A percentile compares a stretch with the other conserved stretches of the same genome.
Evolutionary conservation across 2,329 filamentous ascomycete species (phyloP).

Genomic region (Nothomitra cinnamomea): DNA sequence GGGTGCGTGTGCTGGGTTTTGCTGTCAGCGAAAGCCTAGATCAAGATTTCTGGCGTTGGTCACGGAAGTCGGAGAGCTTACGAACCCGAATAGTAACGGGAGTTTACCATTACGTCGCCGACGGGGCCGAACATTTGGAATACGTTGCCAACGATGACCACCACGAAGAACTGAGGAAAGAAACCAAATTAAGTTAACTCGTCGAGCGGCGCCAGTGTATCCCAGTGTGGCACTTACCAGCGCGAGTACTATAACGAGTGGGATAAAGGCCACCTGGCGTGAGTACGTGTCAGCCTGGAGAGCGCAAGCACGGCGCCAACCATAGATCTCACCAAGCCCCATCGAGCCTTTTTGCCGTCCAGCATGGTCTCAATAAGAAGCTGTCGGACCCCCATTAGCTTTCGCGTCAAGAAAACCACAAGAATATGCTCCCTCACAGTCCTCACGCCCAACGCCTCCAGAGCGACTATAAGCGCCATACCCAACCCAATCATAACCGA

Average conservation of each 20-base stretch:
- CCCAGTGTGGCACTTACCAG: not conserved
- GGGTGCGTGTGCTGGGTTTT: not conserved
- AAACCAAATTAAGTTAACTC: not conserved
- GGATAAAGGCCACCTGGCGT: not conserved
- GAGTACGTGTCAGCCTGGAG: not conserved
- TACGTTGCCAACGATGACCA: slow-evolving; percentile 28
- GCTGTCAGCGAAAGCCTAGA: not conserved
- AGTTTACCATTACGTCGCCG: slow-evolving; percentile 26
- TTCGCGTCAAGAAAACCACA: no score
- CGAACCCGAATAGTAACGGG: slow-evolving; percentile 26
- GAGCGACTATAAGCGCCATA: not conserved
- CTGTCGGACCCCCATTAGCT: not conserved
- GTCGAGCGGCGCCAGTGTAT: not conserved
- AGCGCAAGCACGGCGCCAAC: not conserved
- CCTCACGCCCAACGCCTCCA: not conserved
- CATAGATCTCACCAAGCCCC: not conserved
- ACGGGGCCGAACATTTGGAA: slow-evolving; percentile 35
- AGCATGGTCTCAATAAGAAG: not conserved
- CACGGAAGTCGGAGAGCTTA: no score
- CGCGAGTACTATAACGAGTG: not conserved
- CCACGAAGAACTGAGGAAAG: slow-evolving; percentile 30
- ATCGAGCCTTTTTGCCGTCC: not conserved
- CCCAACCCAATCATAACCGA: not conserved
- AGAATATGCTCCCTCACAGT: not conserved
- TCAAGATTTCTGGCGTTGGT: no score